phyloP scores from a whole-genome alignment of 345 rosid genomes.

The Syzygium jambos region DNA sequence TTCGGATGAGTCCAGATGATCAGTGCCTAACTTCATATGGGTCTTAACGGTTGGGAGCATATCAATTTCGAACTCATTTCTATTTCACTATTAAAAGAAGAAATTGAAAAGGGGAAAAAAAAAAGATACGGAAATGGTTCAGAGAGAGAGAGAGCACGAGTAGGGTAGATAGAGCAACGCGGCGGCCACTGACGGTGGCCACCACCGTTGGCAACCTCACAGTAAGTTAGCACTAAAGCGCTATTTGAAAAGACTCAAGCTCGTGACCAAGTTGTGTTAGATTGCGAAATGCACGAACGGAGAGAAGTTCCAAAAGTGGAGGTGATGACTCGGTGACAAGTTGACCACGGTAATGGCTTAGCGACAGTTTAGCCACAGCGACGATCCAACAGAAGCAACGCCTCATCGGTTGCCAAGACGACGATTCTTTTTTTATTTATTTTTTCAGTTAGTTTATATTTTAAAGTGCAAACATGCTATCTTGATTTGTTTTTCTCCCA shows the following conservation, averaged over 20 bases:
- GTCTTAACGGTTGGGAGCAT: not conserved
- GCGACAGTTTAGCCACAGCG: not conserved
- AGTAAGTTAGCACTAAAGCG: not conserved
- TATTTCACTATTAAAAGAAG: not conserved
- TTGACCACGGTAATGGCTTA: not conserved
- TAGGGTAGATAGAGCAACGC: not conserved
- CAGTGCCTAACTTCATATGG: not conserved
- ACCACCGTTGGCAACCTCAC: not conserved
- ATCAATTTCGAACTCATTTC: not conserved
- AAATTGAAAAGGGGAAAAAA: not conserved
- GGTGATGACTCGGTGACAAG: not conserved
- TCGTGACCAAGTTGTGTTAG: not conserved
- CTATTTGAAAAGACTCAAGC: not conserved
- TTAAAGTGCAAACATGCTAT: not conserved
- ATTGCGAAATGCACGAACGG: not conserved
- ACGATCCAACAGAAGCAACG: not conserved
- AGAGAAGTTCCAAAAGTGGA: not conserved
- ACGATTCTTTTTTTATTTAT: not conserved
- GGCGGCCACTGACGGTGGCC: not conserved
- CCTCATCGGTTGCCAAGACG: not conserved
- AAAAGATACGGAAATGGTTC: not conserved
- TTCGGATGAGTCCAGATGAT: not conserved
- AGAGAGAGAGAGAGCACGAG: not conserved
- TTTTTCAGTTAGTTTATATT: rapidly evolving
- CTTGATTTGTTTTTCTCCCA: not conserved